Base-by-base conservation (phyloP, 1,284 basidiomycete species). In the Leccinum pachyderme region DNA sequence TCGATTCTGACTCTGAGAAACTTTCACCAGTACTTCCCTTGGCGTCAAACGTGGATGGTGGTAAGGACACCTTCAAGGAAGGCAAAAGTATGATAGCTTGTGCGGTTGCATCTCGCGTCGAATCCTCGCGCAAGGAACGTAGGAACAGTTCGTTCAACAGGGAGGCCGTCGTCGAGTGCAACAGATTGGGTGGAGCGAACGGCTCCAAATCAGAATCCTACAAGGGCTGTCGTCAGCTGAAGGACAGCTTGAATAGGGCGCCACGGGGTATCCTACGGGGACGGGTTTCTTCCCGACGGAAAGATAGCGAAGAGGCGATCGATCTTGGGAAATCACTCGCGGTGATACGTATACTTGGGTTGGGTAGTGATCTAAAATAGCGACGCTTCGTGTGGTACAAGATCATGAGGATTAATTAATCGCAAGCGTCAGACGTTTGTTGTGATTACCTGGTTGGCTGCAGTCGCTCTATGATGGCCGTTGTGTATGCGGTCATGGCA, bases 131-230 rank as follows among this genome's bases (percentile, higher is more conserved):
- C 4, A 55, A 35, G 47, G 63, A 60, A 53, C 63, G 45, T 9
- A 69, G 43, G 56, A 62, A 61, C 4, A 70, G 37, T 15, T 62
- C 55, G 24, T 80, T 72, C 49, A 85, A 64, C 56, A 86, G 75
- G 4, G 84, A 73, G 2, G 85, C 82, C 1, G 82, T 77, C 2
- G 82, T 80, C 3, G 78, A 75, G 58, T 80, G 81, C 31, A 86
- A 63, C 37, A 87, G 73, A 59, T 87, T 87, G 11, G 85, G 84
- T 5, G 84, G 80, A 3, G 72, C 63, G 53, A 83, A 84, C 3
- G 66, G 67, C 48, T 75, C 58, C 2, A 73, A 66, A 22, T 47
- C 51, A 15, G 54, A 29, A 49, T 65, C 57, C 67, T 69, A 32
- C 44, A 11, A 37, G 15, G 32, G 37, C 6, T 7, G 6, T 9